phyloP scores from a whole-genome alignment of 2,329 filamentous ascomycete species.

The Anisogramma anomala region DNA sequence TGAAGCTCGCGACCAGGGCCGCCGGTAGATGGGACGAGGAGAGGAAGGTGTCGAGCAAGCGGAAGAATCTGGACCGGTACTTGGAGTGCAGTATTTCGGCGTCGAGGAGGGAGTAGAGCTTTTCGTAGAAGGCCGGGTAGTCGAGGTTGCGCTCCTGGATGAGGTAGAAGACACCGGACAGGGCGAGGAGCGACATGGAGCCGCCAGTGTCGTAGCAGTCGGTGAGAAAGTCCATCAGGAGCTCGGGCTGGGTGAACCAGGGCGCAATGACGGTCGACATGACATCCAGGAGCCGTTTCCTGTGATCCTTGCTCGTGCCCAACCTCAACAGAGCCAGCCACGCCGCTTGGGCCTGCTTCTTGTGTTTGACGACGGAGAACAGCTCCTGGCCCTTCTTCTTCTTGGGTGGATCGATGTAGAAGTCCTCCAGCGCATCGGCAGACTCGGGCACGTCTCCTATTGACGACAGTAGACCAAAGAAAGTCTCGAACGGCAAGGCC shows the following conservation, averaged over 20 bases:
- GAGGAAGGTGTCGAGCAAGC: conserved; percentile 82
- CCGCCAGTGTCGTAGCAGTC: conserved; percentile 83
- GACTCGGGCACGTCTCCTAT: conserved; percentile 62
- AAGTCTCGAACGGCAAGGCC: conserved; percentile 39
- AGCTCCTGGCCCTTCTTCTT: conserved; percentile 57
- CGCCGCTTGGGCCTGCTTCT: conserved; percentile 69
- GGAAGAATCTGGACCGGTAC: conserved; percentile 86
- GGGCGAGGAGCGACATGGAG: conserved; percentile 72
- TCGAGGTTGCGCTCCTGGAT: conserved; percentile 91
- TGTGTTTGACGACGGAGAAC: conserved; percentile 57
- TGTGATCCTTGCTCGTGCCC: conserved; percentile 57
- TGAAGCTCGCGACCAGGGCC: conserved; percentile 82
- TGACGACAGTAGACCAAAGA: conserved; percentile 50
- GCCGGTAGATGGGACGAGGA: conserved; percentile 86
- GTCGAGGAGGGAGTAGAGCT: conserved; percentile 88
- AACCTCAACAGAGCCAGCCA: conserved; percentile 71
- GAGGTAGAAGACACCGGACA: conserved; percentile 89
- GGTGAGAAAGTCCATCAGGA: conserved; percentile 93
- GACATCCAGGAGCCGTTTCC: conserved; percentile 64
- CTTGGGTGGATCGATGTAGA: conserved; percentile 50
- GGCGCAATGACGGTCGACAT: conserved; percentile 72
- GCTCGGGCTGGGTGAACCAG: conserved; percentile 79
- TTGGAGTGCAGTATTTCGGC: conserved; percentile 81
- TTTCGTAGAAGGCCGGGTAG: conserved; percentile 86
- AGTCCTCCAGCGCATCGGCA: conserved; percentile 54